Conservation (phyloP, 768 basidiomycete genomes). For the Pleurotus salmoneostramineus region DNA sequence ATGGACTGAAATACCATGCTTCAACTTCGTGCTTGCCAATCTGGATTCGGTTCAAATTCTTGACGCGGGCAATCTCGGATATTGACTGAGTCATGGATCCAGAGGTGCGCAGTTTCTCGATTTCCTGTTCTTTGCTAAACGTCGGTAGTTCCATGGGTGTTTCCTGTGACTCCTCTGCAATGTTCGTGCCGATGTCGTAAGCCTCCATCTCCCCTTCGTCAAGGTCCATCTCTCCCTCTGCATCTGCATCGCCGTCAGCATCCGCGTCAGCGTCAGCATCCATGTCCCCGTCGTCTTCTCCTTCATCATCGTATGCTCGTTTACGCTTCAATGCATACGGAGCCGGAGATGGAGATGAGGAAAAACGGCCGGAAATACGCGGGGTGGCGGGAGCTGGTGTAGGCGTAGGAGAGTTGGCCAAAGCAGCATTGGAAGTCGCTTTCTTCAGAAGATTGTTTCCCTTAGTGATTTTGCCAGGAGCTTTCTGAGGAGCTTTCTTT, state of each 20-base stretch:
- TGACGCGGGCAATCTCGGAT: slow-evolving; percentile 96
- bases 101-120: slow-evolving; percentile 95
- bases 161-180: slow-evolving; percentile 31
- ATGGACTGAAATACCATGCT: slow-evolving; percentile 99
- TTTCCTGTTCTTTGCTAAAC: slow-evolving; percentile 98
- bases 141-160: slow-evolving; percentile 47
- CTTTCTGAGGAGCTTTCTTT: slow-evolving; percentile 55
- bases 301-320: slow-evolving; percentile 54
- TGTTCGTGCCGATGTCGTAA: slow-evolving; percentile 57
- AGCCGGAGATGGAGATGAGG: slow-evolving; percentile 54
- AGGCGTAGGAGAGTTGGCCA: slow-evolving; percentile 55
- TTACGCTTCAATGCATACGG: slow-evolving; percentile 65
- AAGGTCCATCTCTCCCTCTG: slow-evolving; percentile 71
- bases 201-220: slow-evolving; percentile 73
- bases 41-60: slow-evolving; percentile 95
- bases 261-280: slow-evolving; percentile 56
- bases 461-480: slow-evolving; percentile 62
- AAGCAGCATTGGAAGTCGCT: slow-evolving; percentile 64
- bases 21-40: slow-evolving; percentile 97
- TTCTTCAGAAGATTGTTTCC: slow-evolving; percentile 59
- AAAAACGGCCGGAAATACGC: slow-evolving; percentile 26
- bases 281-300: slow-evolving; percentile 53
- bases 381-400: slow-evolving; percentile 50
- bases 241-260: slow-evolving; percentile 49
- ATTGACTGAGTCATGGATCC: slow-evolving; percentile 99